A percentile compares a stretch with the other conserved stretches of the same genome.
Conservation (phyloP, 1,284 basidiomycete species). For the Sparassis latifolia region DNA sequence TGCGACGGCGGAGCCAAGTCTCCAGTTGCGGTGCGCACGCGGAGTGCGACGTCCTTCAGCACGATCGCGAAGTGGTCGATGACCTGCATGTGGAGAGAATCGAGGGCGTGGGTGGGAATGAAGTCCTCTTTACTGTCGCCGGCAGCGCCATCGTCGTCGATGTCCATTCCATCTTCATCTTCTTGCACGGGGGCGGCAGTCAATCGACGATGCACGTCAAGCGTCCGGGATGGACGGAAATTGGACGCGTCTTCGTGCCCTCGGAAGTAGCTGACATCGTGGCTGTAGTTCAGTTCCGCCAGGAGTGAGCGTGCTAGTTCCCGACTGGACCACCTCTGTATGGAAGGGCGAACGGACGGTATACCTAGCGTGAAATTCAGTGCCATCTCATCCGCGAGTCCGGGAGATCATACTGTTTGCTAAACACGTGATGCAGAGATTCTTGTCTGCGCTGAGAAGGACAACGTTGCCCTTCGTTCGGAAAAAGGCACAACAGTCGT, state of each 20-base stretch:
- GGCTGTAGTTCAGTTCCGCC: background rate
- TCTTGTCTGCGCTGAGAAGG: slow-evolving; percentile 61
- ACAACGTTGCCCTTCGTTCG: slow-evolving; percentile 23
- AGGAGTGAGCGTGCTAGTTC: slow-evolving; percentile 19
- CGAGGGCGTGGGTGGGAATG: slow-evolving; percentile 49
- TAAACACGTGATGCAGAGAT: slow-evolving; percentile 49
- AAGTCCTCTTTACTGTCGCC: slow-evolving; percentile 18
- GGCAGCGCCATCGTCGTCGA: slow-evolving; percentile 44
- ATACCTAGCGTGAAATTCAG: slow-evolving; percentile 4
- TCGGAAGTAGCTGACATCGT: slow-evolving; percentile 18
- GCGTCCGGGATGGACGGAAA: slow-evolving; percentile 17
- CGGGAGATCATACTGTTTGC: slow-evolving; percentile 36
- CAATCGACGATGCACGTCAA: slow-evolving; percentile 7
- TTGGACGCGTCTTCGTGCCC: slow-evolving; percentile 16
- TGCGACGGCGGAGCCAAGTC: slow-evolving; percentile 20
- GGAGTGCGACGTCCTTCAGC: slow-evolving; percentile 48
- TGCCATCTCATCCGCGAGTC: background rate
- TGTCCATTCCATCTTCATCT: slow-evolving; percentile 46
- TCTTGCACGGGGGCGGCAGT: slow-evolving; percentile 12
- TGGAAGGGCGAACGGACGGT: slow-evolving; percentile 17
- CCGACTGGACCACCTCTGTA: slow-evolving; percentile 25
- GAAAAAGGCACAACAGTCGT: slow-evolving; percentile 68
- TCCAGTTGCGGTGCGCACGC: slow-evolving; percentile 39
- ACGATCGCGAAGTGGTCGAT: slow-evolving; percentile 61
- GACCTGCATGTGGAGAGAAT: slow-evolving; percentile 61